A percentile compares a stretch with the other conserved stretches of the same genome.
Evolutionary conservation across 2,329 filamentous ascomycete species (phyloP).

Genomic region (Trichoderma sp.): DNA sequence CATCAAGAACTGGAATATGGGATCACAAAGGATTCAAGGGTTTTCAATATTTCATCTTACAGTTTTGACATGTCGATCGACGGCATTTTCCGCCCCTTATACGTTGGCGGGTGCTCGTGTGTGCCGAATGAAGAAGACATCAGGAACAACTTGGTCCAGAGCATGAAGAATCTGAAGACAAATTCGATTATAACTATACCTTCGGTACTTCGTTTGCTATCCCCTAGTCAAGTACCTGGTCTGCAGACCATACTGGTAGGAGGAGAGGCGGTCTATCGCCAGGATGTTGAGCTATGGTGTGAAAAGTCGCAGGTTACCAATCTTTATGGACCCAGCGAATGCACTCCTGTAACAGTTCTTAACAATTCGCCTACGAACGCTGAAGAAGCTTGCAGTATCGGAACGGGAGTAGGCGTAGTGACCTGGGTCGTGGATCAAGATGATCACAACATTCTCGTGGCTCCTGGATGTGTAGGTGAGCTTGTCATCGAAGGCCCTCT

Average conservation of each 20-base stretch:
- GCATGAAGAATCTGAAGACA: constrained; percentile 38
- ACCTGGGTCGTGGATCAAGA: neutral
- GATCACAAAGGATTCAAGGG: constrained; percentile 18
- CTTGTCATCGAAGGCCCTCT: constrained; percentile 28
- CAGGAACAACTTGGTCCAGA: constrained; percentile 43
- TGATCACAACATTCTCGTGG: constrained; percentile 21
- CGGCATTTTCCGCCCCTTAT: constrained; percentile 21
- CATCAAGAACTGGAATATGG: constrained; percentile 2
- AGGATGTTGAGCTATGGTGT: constrained; percentile 18
- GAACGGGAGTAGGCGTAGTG: neutral
- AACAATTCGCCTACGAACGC: neutral
- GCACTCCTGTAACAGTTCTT: neutral
- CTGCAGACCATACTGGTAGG: constrained; percentile 18
- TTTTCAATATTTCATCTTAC: constrained; percentile 25
- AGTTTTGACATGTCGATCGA: constrained; percentile 25
- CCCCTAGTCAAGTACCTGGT: constrained; percentile 1
- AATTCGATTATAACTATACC: constrained; percentile 20
- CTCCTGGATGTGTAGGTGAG: constrained; percentile 28
- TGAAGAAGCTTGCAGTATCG: neutral
- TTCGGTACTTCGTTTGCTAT: constrained; percentile 19
- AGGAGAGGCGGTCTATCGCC: constrained; percentile 20
- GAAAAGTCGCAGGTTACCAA: constrained; percentile 18
- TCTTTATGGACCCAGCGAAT: constrained; percentile 25
- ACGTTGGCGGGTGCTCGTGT: constrained; percentile 46
- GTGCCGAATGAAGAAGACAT: constrained; percentile 51